Evolutionary conservation across 306 rosid genomes (phyloP).

Genomic region (Boehmeria nivea): DNA sequence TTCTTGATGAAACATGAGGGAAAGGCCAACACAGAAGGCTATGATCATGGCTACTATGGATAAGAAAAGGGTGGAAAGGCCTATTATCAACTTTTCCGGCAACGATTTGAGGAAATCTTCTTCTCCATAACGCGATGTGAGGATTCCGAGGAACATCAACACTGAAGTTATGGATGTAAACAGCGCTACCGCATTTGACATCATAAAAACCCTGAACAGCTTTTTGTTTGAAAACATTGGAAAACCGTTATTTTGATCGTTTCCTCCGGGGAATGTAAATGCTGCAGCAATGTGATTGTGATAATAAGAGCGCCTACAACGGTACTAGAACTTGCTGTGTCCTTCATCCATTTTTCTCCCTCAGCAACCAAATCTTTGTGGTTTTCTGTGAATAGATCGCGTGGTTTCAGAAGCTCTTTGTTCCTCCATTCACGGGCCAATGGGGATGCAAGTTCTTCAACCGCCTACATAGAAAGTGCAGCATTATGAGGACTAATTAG

Average conservation of each 20-base stretch:
- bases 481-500: background rate
- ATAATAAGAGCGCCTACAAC: conserved; percentile 41
- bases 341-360: conserved; percentile 46
- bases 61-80: conserved; percentile 31
- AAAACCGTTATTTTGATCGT: conserved; percentile 1
- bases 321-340: conserved; percentile 40
- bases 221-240: background rate
- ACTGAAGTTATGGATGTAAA: conserved; percentile 26
- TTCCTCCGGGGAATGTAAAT: conserved; percentile 39
- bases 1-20: conserved; percentile 14
- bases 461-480: background rate
- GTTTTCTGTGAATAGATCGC: conserved; percentile 19
- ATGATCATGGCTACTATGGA: conserved; percentile 42
- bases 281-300: conserved; percentile 39
- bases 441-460: background rate
- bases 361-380: conserved; percentile 22
- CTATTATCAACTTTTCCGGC: conserved; percentile 33
- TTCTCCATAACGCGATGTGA: conserved; percentile 40
- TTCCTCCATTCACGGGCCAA: too few species aligned
- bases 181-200: conserved; percentile 32
- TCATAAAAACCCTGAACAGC: conserved; percentile 16
- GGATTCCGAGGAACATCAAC: conserved; percentile 26
- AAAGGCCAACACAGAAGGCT: conserved; percentile 33
- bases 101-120: conserved; percentile 32
- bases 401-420: conserved; percentile 8